Base-by-base conservation (phyloP, 768 basidiomycete species). In the Fomitopsis serialis region DNA sequence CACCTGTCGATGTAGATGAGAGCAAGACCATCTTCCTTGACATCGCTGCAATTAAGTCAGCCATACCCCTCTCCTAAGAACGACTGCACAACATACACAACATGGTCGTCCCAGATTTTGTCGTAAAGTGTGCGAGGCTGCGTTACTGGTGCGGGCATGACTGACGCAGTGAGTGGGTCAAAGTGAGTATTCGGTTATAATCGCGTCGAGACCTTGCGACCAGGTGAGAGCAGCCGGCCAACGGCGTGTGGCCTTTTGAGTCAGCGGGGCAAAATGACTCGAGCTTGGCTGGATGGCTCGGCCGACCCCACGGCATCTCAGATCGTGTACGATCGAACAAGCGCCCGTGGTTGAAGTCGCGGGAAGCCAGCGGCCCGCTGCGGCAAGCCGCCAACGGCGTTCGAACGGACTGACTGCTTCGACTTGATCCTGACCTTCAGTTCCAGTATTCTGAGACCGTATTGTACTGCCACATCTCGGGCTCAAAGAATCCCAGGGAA, bases 71-170 rank as follows among this genome's bases (percentile, higher is more conserved):
- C 27, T 27, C 19, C 23, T 32, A 35, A 21, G 42, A 24, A 35
- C 42, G 11, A 11, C 29, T 32, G 17, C 22, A 21, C 43, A 11
- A 61, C 89, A 57, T 63, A 92, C 84, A 98, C 88, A 65, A 96
- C 82, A 73, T 98, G 96, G 68, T 98, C 93, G 60, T 97, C 92
- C 85, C 91, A 97, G 58, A 98, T 92, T 75, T 98, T 98, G 73
- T 98, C 96, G 71, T 98, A 97, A 27, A 98, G 77, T 34, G 96
- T 98, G 56, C 92, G 85, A 10, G 92, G 92, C 21, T 76, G 70
- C 50, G 74, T 60, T 17, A 77, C 69, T n/a, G 81, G 70, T 29
- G 72, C 76, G 42, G 84, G 80, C 84, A 85, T 85, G 29, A 17
- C 37, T 15, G 17, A n/a, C 15, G 17, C 9, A 45, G n/a, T 19